Evolutionary conservation across 108 stramenopile genomes (phyloP), one percentile per base, ranked within the genome.

Genomic region (Schizochytrium sp.): DNA sequence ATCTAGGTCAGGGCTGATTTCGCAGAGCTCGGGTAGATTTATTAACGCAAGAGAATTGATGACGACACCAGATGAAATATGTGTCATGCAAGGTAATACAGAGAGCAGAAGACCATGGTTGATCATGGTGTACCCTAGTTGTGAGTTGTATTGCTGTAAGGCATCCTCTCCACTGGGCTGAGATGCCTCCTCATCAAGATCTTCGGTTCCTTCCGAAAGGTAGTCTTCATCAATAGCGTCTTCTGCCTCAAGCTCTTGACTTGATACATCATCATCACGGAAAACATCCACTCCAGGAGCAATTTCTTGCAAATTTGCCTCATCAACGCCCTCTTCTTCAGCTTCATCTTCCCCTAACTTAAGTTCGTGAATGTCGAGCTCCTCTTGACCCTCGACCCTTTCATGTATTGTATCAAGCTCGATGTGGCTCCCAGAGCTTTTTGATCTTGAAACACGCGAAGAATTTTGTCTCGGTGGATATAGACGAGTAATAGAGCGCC

Each of bases 181-280:
- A 28, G 28, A 28, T 28, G 28, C 28, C 28, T 69, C 64, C 28
- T 69, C 64, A 5, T 38, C 19, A 15, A 69, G 64, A 12, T 69
- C 64, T 15, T 69, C 64, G 44, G 64, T 38, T 8, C 28, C 64
- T 12, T 69, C 64, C 8, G 64, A 13, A 7, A 0, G 1, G 64
- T 69, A 69, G 64, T 69, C 64, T 44, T 69, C 64, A 44, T 69
- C 64, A 8, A 44, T 44, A 7, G 5, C 42, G 64, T 69, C 64
- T 15, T 15, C 42, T 44, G 64, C 64, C 5, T 38, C 64, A 69
- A 69, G 64, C 1, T 69, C 12, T 15, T 69, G 64, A 2, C 64
- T 69, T 8, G 64, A 69, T 2, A 28, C 3, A 1, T 69, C 64
- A 44, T 13, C 64, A 8, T 69, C 64, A 15, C 15, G 64, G 44